Base-by-base conservation (phyloP, 176 grass and related monocot species). In the Oryza brachyantha region DNA sequence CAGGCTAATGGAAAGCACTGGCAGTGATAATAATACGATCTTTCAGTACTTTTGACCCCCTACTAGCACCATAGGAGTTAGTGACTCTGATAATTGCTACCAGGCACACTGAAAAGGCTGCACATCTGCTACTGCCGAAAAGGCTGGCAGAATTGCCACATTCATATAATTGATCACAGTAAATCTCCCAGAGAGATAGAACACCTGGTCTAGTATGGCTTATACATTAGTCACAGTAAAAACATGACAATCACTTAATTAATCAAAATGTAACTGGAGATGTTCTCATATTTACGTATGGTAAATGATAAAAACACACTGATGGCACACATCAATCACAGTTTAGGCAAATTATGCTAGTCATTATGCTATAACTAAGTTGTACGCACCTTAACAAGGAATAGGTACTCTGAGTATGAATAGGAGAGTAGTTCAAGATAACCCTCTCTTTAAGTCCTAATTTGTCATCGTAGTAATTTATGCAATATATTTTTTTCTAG, bases 151-250 rank as follows among this genome's bases (percentile, higher is more conserved):
- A 71, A 79, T 88, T 67, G 45, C 63, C 37, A 82, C 62, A 73
- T 85, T 77, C 89, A 88, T 88, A 85, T 88, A 85, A 88, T 91
- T 91, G 90, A 83, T 84, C 55, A 88, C 73, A 78, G 85, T 82
- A 81, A 79, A 81, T 16, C 70, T 85, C 68, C 70, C 35, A 78
- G 40, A 74, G 40, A 73, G 63, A 59, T 34, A 78, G 17, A 81
- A 88, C 36, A 88, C 74, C 82, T 83, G 82, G 68, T 73, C 32
- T 76, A 64, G 64, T 81, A 71, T 25, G 10, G 14, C 14, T 61
- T 52, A 37, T 42, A 45, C 28, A 5, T 85, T 24, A 2, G 29
- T 66, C 69, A 50, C 19, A 85, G 61, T 71, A 75, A 83, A 31
- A 87, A 85, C 59, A 12, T 45, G 17, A 40, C 27, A 81, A 85